Evolutionary conservation across 1,139 yeast genomes (phyloP).

Genomic region (Candida frijolesensis): DNA sequence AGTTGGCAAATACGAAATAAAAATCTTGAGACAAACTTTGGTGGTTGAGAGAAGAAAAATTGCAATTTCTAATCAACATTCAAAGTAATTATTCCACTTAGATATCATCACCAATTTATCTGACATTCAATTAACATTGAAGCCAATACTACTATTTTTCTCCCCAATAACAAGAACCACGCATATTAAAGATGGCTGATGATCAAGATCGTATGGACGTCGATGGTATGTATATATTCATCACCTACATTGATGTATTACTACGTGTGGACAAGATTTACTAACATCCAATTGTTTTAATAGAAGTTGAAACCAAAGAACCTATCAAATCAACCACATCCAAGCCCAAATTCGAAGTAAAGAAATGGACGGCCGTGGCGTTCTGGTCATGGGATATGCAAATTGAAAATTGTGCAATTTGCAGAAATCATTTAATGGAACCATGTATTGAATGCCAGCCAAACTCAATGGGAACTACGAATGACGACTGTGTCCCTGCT

Average conservation of each 20-base stretch:
- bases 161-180: background rate
- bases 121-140: too few species aligned
- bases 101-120: background rate
- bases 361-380: constrained; percentile 96
- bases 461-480: constrained; percentile 64
- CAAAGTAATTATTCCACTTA: background rate
- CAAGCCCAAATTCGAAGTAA: constrained; percentile 49
- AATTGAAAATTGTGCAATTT: constrained; percentile 96
- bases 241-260: background rate
- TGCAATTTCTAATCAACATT: constrained; percentile 3
- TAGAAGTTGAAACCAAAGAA: constrained; percentile 13
- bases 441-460: constrained; percentile 98
- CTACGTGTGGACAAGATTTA: background rate
- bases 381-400: constrained; percentile 98
- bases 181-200: constrained; percentile 8
- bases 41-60: background rate
- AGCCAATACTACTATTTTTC: background rate
- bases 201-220: constrained; percentile 19
- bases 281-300: constrained; percentile 2
- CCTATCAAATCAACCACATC: constrained; percentile 8
- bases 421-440: constrained; percentile 98
- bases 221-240: constrained; percentile 16
- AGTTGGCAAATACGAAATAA: background rate
- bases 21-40: background rate
- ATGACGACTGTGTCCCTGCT: constrained; percentile 87